Base-by-base conservation (phyloP, 192 early-diverging fungal species). In the Coemansia sp. region DNA sequence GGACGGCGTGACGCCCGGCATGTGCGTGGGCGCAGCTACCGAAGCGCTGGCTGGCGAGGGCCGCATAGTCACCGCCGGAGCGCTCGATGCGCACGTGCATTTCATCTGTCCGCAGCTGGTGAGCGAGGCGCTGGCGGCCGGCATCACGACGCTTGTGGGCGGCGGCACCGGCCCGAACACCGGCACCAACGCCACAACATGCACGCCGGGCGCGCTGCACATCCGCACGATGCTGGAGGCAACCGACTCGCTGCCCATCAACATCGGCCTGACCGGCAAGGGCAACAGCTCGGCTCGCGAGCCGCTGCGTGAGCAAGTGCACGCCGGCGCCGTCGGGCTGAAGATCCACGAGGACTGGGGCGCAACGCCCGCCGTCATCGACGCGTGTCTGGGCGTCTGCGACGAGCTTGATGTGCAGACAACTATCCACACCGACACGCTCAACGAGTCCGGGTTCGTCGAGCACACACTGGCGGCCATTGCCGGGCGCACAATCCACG, bases 301-400 rank as follows among this genome's bases (percentile, higher is more conserved):
- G 21, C 93, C 88, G 5, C 71, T 99, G 32, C 81, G 85, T 41
- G 95, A 95, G 61, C 95, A 97, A 66, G 85, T 97, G 46, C 71
- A 87, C 22, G 92, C 93, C 15, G 97, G 97, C 62, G 91, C 89
- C 9, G 68, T 96, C 10, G 97, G 97, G 21, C 84, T 99, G 18
- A 91, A 96, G 84, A 81, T 97, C 40, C 95, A 97, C 82, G 95
- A 97, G 80, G 95, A 97, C 82, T 96, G 95, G 94, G 96, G 97
- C 8, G 90, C 95, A 6, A 97, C 97, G 3, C 97, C 97, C 2
- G 87, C 91, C 37, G 93, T 93, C 8, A 99, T 99, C 72, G 94
- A 99, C 68, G 85, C 85, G 39, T 97, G 95, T 66, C 78, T 99
- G 65, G 59, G 77, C 0, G 89, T 94, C 8, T 93, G 93, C 75